Evolutionary conservation across 1,284 basidiomycete genomes (phyloP).

Genomic region (Sanghuangporus sanghuang): DNA sequence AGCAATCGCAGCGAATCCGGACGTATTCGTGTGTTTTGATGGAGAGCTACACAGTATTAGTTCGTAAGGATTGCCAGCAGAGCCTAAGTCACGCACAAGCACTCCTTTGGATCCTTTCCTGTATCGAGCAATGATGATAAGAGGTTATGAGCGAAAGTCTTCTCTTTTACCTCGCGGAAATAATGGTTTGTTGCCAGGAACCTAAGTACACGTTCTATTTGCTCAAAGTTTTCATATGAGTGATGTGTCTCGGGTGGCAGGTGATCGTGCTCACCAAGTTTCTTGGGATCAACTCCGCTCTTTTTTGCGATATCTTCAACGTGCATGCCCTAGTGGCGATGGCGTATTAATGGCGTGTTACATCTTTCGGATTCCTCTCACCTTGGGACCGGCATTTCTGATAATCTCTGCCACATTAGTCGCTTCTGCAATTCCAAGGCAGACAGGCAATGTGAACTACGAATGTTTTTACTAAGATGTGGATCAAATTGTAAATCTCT

Average conservation of each 20-base stretch:
- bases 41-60: not conserved
- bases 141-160: conserved; percentile 23
- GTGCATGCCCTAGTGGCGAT: conserved; percentile 22
- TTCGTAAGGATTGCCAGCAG: not conserved
- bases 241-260: not conserved
- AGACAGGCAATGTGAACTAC: conserved; percentile 18
- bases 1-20: conserved; percentile 11
- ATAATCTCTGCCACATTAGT: conserved; percentile 33
- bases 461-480: not conserved
- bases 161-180: conserved; percentile 24
- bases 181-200: conserved; percentile 22
- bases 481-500: not conserved
- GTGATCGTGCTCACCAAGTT: conserved; percentile 21
- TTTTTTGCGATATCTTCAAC: conserved; percentile 24
- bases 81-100: not conserved
- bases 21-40: conserved; percentile 11
- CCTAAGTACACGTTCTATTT: conserved; percentile 19
- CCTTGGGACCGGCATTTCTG: conserved; percentile 30
- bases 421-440: conserved; percentile 26
- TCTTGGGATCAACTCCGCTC: conserved; percentile 20
- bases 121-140: conserved; percentile 25
- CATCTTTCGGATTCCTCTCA: conserved; percentile 13
- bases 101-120: conserved; percentile 21
- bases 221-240: conserved; percentile 17
- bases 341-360: not conserved